These are phyloP conservation scores for Penstemon davidsonii DNA, from an alignment of 257 asterid species.

Conservation along the genomic window DNA sequence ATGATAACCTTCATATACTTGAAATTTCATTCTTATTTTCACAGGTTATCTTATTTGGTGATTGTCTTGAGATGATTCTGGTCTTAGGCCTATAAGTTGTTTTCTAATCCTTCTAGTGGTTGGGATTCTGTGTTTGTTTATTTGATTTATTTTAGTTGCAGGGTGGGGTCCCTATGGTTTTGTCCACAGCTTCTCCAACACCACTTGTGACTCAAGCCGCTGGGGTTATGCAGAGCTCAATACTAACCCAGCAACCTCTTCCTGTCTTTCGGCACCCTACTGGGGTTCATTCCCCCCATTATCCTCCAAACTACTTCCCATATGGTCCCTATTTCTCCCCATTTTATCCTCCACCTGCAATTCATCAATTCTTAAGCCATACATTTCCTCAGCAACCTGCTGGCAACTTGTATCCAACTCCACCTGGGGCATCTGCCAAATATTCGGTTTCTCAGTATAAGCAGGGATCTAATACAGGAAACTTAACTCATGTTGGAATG, in stretches of 20 bases:
- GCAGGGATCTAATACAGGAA: constrained; percentile 72
- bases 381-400: constrained; percentile 82
- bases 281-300: constrained; percentile 81
- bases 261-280: constrained; percentile 79
- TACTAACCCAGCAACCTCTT: constrained; percentile 66
- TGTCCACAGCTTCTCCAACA: constrained; percentile 68
- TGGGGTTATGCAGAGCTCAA: constrained; percentile 73
- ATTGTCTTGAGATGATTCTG: neutral
- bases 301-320: constrained; percentile 74
- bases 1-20: neutral
- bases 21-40: too few relatives aligned
- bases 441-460: constrained; percentile 75
- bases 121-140: constrained; percentile 20
- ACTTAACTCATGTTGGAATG: constrained; percentile 56
- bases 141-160: constrained; percentile 45
- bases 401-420: constrained; percentile 63
- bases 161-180: constrained; percentile 61
- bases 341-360: constrained; percentile 64
- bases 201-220: constrained; percentile 81
- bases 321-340: constrained; percentile 84
- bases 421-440: constrained; percentile 70
- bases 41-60: too few relatives aligned
- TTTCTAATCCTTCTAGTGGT: constrained; percentile 2
- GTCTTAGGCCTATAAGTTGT: neutral
- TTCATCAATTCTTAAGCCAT: constrained; percentile 75